Evolutionary conservation across 2,329 filamentous ascomycete genomes (phyloP).

Genomic region (Pseudogymnoascus sp.): DNA sequence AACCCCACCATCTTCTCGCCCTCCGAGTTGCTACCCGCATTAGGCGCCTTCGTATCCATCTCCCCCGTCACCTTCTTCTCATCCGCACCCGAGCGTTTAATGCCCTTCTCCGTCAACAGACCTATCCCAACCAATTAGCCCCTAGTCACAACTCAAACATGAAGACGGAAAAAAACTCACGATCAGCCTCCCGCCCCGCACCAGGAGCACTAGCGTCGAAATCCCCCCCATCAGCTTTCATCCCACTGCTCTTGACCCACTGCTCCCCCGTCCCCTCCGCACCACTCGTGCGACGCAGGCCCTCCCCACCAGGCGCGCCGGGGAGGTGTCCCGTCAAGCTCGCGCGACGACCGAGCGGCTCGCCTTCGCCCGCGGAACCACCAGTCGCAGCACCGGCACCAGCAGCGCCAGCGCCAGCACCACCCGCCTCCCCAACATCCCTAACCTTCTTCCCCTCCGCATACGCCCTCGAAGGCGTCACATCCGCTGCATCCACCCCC

Average conservation of each 20-base stretch:
- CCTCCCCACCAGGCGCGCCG: slow-evolving; percentile 19
- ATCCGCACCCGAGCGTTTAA: slow-evolving; percentile 7
- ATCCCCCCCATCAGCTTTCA: slow-evolving; percentile 56
- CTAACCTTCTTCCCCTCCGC: slow-evolving; percentile 11
- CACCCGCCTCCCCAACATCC: slow-evolving; percentile 12
- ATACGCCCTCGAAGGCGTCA: not conserved
- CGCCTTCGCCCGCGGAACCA: not conserved
- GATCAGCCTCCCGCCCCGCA: slow-evolving; percentile 57
- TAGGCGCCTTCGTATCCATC: slow-evolving; percentile 12
- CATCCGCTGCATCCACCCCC: not conserved
- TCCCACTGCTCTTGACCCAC: slow-evolving; percentile 48
- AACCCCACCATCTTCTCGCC: slow-evolving; percentile 35
- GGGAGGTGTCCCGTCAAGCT: slow-evolving; percentile 14
- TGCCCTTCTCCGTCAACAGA: slow-evolving; percentile 4
- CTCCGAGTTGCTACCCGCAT: slow-evolving; percentile 20
- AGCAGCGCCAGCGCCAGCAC: not conserved
- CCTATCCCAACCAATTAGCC: not conserved
- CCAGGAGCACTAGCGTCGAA: slow-evolving; percentile 57
- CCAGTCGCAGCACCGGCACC: not conserved
- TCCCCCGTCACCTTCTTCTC: slow-evolving; percentile 14
- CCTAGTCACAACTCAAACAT: too few relatives aligned
- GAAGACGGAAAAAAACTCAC: too few relatives aligned
- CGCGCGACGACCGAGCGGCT: slow-evolving; percentile 11
- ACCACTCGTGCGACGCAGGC: slow-evolving; percentile 22
- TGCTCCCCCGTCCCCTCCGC: slow-evolving; percentile 47